Evolutionary conservation across 306 rosid species (phyloP), one percentile per base, ranked within the genome.

Genomic region (Herpetospermum pedunculosum): DNA sequence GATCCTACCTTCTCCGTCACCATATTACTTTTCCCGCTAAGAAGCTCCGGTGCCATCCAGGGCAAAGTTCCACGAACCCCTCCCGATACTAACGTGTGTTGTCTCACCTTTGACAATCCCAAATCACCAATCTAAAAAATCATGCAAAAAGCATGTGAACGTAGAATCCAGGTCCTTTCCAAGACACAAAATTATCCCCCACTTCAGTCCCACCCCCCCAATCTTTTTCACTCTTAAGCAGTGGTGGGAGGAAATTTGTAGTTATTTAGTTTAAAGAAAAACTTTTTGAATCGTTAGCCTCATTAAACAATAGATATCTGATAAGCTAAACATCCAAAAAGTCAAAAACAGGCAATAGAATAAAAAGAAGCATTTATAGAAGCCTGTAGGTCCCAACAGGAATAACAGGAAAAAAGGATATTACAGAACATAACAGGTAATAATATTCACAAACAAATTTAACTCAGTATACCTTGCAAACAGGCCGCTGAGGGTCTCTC

Each of bases 1-100:
- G 23, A 8, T 2, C 28, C 37, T 70, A 91, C 99, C 96, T 95
- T 95, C 74, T 95, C 99, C 18, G 99, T 80, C 59, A 95, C 99
- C 99, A 95, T 95, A 77, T 87, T 85, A 81, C 96, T 91, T 89
- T 95, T 95, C 80, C 97, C 96, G 41, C 97, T 91, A 59, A 95
- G 96, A 79, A 95, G 99, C 80, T 95, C 99, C 16, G 99, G 99
- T 60, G 99, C 99, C 99, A 95, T 95, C 99, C 99, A 95, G 18
- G 99, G 99, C 78, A 95, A 84, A 77, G 99, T 95, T 78, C 99
- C 99, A 13, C 99, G 97, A 72, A 95, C 92, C 65, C 99, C 99
- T 75, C 99, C 99, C 14, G 99, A 95, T 75, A 95, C 99, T 73
- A 95, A 87, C 7, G 99, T 95, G 78, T 91, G 92, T 60, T 95